Evolutionary conservation across 495 filamentous ascomycete species (phyloP), one percentile per base, ranked within the genome.

Genomic region (Penicillium longicatenatum): DNA sequence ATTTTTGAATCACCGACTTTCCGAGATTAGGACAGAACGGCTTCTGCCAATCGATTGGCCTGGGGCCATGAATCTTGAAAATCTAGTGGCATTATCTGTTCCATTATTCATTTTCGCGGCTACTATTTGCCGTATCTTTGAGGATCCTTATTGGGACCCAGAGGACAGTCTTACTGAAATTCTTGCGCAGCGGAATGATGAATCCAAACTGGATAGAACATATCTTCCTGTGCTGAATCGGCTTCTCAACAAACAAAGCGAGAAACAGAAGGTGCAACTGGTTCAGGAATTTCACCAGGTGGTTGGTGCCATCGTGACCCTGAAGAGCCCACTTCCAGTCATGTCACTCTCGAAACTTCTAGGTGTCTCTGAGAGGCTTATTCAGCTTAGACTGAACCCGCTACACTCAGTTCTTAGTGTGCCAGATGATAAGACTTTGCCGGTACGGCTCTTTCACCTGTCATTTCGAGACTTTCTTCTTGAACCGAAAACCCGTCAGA

Each of bases 381-480:
- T 58, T 0, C 19, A 17, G 17, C 29, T 39, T 37, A 16, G 49
- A 21, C 29, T 58, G 1, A 48, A 48, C 16, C 17, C 31, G 12
- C 30, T 53, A 19, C 50, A 58, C 41, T 48, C 55, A 4, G 50
- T 58, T 0, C 3, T 52, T 1, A 47, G 16, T 2, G 21, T 58
- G 6, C 49, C 55, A 19, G 29, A 46, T 14, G 20, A 53, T 6
- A 14, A 52, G 12, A 16, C 5, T 0, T 1, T 19, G 5, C 30
- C 55, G 1, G 16, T 58, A 14, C 42, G 50, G 16, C 48, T 52
- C 11, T 58, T 58, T 47, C 55, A 58, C 31, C 42, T 47, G 0
- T 58, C 55, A 1, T 58, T 58, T 30, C 49, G 49, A 10, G 49
- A 58, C 19, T 58, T 58, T 41, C 29, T 58, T 24, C 55, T 58